A percentile compares a stretch with the other conserved stretches of the same genome.
Evolutionary conservation across 2,329 filamentous ascomycete genomes (phyloP).

Genomic region (Botrytis byssoidea): DNA sequence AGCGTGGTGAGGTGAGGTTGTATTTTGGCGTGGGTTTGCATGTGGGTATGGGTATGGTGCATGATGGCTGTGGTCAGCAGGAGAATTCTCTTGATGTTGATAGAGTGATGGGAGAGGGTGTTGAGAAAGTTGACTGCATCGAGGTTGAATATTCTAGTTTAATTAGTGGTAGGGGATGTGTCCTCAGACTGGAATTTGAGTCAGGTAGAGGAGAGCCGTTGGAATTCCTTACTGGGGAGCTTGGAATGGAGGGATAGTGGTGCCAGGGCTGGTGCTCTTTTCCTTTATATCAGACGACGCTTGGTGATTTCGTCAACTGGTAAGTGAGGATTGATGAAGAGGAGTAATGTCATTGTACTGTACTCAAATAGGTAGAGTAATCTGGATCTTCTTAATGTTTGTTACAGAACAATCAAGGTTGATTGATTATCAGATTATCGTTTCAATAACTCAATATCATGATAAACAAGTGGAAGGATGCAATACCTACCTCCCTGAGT

Average conservation of each 20-base stretch:
- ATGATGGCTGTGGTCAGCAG: conserved; percentile 1
- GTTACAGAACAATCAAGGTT: neutral
- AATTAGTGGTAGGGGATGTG: neutral
- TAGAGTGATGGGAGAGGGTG: neutral
- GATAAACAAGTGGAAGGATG: neutral
- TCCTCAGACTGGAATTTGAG: neutral
- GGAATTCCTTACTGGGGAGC: neutral
- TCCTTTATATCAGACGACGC: neutral
- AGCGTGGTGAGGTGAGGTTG: neutral
- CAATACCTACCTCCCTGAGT: neutral
- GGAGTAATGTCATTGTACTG: neutral
- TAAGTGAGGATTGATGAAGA: neutral
- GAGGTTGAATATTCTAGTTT: neutral
- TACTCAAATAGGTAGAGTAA: neutral
- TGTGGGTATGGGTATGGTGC: neutral
- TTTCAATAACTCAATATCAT: neutral
- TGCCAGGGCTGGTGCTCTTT: neutral
- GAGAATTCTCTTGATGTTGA: neutral
- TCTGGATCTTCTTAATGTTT: neutral
- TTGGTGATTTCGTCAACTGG: neutral
- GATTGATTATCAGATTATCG: neutral
- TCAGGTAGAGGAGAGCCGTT: neutral
- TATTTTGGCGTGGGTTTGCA: neutral
- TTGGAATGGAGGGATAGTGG: neutral
- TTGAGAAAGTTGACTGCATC: neutral